phyloP scores from a whole-genome alignment of 108 stramenopile species.

The Aurantiochytrium sp. region DNA sequence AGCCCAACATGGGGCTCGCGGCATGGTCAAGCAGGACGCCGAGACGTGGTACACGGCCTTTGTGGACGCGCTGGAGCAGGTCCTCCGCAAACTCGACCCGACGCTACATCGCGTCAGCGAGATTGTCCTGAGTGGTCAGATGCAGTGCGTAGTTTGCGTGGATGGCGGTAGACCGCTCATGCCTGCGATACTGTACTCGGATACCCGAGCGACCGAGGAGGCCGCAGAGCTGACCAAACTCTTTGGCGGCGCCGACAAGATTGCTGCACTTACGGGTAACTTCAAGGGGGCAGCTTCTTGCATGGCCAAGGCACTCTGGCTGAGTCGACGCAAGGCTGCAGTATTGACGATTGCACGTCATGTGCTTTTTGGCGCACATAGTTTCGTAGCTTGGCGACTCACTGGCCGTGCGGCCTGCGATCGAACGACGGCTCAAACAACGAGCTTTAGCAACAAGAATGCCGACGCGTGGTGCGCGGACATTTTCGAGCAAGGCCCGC shows the following conservation, averaged over 20 bases:
- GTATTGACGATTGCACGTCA: conserved; percentile 22
- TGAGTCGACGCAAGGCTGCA: conserved; percentile 18
- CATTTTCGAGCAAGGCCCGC: background rate
- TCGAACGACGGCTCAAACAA: conserved; percentile 50
- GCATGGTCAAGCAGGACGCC: background rate
- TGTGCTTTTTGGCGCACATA: conserved; percentile 21
- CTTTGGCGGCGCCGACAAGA: background rate
- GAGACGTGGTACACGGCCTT: background rate
- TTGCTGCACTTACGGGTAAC: background rate
- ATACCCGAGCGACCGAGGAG: background rate
- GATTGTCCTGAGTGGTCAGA: background rate
- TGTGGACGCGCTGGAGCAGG: background rate
- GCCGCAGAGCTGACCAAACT: background rate
- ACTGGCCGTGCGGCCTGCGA: background rate
- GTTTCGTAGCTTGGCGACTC: background rate
- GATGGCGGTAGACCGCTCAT: background rate
- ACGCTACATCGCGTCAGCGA: background rate
- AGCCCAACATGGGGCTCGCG: background rate
- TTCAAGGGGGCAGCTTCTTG: background rate
- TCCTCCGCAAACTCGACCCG: background rate
- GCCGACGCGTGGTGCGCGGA: conserved; percentile 81
- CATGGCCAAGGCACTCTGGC: conserved; percentile 62
- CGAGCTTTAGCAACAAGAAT: conserved; percentile 75
- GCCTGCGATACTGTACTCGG: background rate
- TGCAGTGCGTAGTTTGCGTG: background rate